Conservation (phyloP, 2,329 filamentous ascomycete species). For the Aspergillus aculeatinus region DNA sequence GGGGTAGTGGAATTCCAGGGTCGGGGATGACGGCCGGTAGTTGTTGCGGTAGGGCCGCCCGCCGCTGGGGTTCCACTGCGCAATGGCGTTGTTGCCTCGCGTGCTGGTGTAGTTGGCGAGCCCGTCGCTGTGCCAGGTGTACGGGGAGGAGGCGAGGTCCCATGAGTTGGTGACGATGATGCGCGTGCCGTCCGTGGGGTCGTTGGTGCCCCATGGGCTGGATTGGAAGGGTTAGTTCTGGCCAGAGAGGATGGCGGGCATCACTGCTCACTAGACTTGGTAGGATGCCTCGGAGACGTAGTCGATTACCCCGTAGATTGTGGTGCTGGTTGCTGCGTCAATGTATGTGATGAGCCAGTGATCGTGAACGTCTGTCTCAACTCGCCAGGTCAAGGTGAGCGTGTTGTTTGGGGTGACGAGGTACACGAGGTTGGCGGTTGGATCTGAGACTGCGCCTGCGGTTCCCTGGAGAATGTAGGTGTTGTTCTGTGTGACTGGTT, state of each 20-base stretch:
- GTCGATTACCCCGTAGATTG: slow-evolving; percentile 16
- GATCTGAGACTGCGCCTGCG: slow-evolving; percentile 14
- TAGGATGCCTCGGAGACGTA: slow-evolving; percentile 17
- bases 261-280: slow-evolving; percentile 16
- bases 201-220: slow-evolving; percentile 16
- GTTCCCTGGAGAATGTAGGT: slow-evolving; percentile 12
- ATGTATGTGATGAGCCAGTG: slow-evolving; percentile 19
- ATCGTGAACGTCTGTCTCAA: slow-evolving; percentile 15
- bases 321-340: slow-evolving; percentile 9
- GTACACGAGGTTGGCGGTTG: slow-evolving; percentile 15
- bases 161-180: slow-evolving; percentile 13
- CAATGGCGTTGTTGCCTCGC: slow-evolving; percentile 18
- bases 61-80: slow-evolving; percentile 15
- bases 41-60: slow-evolving; percentile 9
- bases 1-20: slow-evolving; percentile 12
- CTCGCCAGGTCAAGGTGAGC: slow-evolving; percentile 12
- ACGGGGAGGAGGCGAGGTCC: slow-evolving; percentile 12
- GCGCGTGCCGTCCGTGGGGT: slow-evolving; percentile 16
- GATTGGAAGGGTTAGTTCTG: neutral
- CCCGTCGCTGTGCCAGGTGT: slow-evolving; percentile 18
- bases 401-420: slow-evolving; percentile 8
- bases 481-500: neutral
- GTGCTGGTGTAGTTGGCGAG: slow-evolving; percentile 13
- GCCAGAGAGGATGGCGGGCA: no score
- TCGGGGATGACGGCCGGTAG: slow-evolving; percentile 9